Evolutionary conservation across 2,329 filamentous ascomycete genomes (phyloP).

Genomic region (Camillea tinctor): DNA sequence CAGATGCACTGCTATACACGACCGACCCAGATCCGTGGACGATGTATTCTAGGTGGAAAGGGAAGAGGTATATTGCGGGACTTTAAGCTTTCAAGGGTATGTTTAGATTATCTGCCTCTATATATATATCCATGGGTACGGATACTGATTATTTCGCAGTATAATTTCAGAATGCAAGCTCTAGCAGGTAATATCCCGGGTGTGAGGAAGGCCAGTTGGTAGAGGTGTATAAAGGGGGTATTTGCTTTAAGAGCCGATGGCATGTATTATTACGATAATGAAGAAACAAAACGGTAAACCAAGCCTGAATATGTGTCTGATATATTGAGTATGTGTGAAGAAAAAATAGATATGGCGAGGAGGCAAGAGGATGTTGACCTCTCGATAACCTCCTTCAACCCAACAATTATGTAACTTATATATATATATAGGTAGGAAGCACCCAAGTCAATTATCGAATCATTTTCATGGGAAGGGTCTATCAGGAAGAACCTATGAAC

Average conservation of each 20-base stretch:
- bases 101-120: constrained; percentile 35
- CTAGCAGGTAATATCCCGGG: constrained; percentile 82
- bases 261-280: too few species aligned
- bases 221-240: constrained; percentile 33
- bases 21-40: constrained; percentile 88
- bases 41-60: constrained; percentile 90
- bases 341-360: too few species aligned
- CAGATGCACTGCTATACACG: constrained; percentile 97
- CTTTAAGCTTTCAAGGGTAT: constrained; percentile 87
- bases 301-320: too few species aligned
- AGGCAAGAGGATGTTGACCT: too few species aligned
- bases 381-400: too few species aligned
- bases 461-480: too few species aligned
- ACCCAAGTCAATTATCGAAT: too few species aligned
- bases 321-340: not conserved
- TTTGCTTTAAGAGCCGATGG: constrained; percentile 20
- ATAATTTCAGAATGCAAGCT: constrained; percentile 88
- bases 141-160: constrained; percentile 54
- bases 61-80: constrained; percentile 86
- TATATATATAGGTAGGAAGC: too few species aligned
- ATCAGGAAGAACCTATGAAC: too few species aligned
- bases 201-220: constrained; percentile 97
- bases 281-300: constrained; percentile 3
- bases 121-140: not conserved
- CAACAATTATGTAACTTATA: too few species aligned